Evolutionary conservation across 352 stramenopile species (phyloP).

Genomic region (Peronospora destructor): DNA sequence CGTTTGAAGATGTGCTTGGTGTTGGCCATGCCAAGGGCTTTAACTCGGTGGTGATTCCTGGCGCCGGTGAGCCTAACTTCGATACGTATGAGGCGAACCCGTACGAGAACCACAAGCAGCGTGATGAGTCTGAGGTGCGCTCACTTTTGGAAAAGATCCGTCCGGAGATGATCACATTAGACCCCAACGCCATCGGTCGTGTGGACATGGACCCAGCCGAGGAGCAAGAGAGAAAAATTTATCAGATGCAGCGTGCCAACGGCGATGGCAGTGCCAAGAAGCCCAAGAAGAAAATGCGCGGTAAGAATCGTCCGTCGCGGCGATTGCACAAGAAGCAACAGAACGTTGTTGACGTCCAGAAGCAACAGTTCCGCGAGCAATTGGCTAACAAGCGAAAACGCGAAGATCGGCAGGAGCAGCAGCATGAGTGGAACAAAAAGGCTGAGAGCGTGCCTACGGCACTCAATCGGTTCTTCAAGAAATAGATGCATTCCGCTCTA

Average conservation of each 20-base stretch:
- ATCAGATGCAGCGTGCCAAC: slow-evolving; percentile 70
- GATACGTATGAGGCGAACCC: slow-evolving; percentile 98
- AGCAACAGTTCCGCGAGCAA: slow-evolving; percentile 86
- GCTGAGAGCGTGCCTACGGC: slow-evolving; percentile 63
- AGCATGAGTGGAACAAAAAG: slow-evolving; percentile 78
- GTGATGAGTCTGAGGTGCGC: slow-evolving; percentile 93
- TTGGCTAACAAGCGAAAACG: slow-evolving; percentile 71
- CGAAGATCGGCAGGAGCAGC: slow-evolving; percentile 60
- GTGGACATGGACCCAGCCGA: slow-evolving; percentile 88
- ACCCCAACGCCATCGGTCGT: slow-evolving; percentile 89
- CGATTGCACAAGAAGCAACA: slow-evolving; percentile 95
- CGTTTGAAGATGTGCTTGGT: slow-evolving; percentile 96
- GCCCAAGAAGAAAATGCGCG: slow-evolving; percentile 96
- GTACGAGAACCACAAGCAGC: slow-evolving; percentile 94
- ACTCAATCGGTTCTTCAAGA: slow-evolving; percentile 87
- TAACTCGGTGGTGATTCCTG: slow-evolving; percentile 90
- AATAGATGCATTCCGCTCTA: slow-evolving; percentile 38
- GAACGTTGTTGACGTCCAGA: slow-evolving; percentile 96
- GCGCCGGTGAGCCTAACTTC: slow-evolving; percentile 95
- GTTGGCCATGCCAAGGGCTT: slow-evolving; percentile 89
- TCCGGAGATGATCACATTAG: slow-evolving; percentile 97
- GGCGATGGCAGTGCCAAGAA: slow-evolving; percentile 40
- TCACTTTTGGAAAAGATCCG: slow-evolving; percentile 96
- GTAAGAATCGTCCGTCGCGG: slow-evolving; percentile 94
- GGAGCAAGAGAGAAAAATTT: slow-evolving; percentile 79